phyloP scores from a whole-genome alignment of 192 early-diverging fungal genomes.

The Bifiguratus adelaidae region DNA sequence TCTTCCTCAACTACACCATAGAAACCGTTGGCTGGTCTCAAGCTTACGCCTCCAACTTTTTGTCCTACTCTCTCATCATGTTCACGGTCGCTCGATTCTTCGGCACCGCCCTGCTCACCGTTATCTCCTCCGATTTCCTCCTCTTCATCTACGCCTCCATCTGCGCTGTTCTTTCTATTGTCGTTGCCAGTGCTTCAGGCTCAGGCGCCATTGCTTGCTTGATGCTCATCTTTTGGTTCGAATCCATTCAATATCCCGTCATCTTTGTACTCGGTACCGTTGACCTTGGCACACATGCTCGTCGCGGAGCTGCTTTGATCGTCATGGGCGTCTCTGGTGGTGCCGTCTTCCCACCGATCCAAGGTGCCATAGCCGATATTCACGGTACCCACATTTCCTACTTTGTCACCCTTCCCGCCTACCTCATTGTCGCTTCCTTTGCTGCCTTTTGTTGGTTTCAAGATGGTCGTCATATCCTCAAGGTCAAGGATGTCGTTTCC shows the following conservation, averaged over 20 bases:
- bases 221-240: constrained; percentile 19
- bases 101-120: constrained; percentile 9
- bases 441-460: too few relatives aligned
- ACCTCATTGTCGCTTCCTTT: neutral
- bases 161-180: constrained; percentile 5
- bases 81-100: constrained; percentile 20
- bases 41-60: constrained; percentile 1
- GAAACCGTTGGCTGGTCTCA: constrained; percentile 8
- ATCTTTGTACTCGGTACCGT: constrained; percentile 17
- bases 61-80: constrained; percentile 9
- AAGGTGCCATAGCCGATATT: neutral
- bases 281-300: neutral
- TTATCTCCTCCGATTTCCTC: constrained; percentile 4
- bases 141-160: constrained; percentile 6
- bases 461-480: too few relatives aligned
- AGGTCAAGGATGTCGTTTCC: too few relatives aligned
- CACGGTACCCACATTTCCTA: neutral
- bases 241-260: constrained; percentile 18
- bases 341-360: neutral
- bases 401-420: neutral
- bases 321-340: neutral
- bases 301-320: neutral
- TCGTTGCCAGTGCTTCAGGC: constrained; percentile 9
- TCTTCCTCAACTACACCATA: constrained; percentile 16
- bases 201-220: constrained; percentile 8